phyloP scores from a whole-genome alignment of 1,284 basidiomycete species.

The Apiotrichum montevideense region DNA sequence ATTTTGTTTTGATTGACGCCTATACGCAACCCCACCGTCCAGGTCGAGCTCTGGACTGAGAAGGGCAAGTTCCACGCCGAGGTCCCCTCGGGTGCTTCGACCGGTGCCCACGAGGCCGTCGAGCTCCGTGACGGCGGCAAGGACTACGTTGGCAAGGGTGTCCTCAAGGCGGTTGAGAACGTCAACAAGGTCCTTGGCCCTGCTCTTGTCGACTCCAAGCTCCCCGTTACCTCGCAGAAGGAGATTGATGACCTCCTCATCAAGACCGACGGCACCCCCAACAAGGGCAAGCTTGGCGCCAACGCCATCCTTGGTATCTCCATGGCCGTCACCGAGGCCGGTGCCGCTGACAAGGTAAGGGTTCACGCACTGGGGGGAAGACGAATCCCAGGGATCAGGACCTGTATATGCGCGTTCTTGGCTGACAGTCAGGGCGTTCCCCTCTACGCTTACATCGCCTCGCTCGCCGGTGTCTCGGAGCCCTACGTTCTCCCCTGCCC shows the following conservation, averaged over 20 bases:
- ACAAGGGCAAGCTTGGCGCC: slow-evolving; percentile 99
- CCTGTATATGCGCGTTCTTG: too few species aligned
- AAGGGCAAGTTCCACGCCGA: slow-evolving; percentile 88
- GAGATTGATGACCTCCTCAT: slow-evolving; percentile 98
- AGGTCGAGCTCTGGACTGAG: slow-evolving; percentile 83
- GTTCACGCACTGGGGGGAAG: too few species aligned
- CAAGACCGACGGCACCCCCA: slow-evolving; percentile 93
- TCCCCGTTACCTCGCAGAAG: slow-evolving; percentile 87
- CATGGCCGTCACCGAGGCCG: slow-evolving; percentile 91
- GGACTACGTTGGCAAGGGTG: slow-evolving; percentile 95
- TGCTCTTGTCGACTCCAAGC: slow-evolving; percentile 75
- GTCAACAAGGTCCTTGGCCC: slow-evolving; percentile 91
- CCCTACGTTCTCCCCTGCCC: slow-evolving; percentile 88
- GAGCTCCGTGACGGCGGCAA: slow-evolving; percentile 98
- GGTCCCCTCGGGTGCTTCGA: slow-evolving; percentile 97
- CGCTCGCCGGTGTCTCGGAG: slow-evolving; percentile 86
- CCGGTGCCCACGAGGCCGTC: slow-evolving; percentile 96
- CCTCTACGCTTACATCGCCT: slow-evolving; percentile 93
- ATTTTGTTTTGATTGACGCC: slow-evolving; percentile 18
- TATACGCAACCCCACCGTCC: slow-evolving; percentile 76
- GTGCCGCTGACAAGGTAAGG: slow-evolving; percentile 71
- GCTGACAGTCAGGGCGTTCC: slow-evolving; percentile 60
- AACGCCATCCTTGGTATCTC: slow-evolving; percentile 99
- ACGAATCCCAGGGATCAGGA: too few species aligned
- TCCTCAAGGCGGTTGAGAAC: slow-evolving; percentile 87